Evolutionary conservation across 345 rosid genomes (phyloP), one percentile per base, ranked within the genome.

Genomic region (Corchorus capsularis): DNA sequence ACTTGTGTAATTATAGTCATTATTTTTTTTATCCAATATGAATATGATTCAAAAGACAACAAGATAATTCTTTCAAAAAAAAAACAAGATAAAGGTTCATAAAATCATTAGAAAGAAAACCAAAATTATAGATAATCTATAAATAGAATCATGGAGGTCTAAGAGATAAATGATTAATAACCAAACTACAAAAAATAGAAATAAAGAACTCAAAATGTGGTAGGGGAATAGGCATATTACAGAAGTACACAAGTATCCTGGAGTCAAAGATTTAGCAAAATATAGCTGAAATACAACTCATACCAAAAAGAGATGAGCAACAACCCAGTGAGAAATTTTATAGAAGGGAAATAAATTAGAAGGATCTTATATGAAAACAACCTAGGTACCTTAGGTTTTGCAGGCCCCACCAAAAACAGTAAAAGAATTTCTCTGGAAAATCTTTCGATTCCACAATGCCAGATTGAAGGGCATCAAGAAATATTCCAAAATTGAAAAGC

Each of bases 371-470:
- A 27, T 4, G 27, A 68, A 17, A 80, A 49, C 12, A 91, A 93
- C 96, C 89, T 79, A 91, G 87, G 82, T 88, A 91, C 96, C 96
- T 91, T 79, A 91, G 87, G 82, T 88, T 88, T 70, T 83, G 96
- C 63, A 91, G 86, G 53, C 93, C 96, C 96, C 96, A 91, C 94
- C 92, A 90, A 59, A 90, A 90, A 79, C 93, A 89, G 83, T 86
- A 91, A 57, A 89, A 86, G 62, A 89, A 87, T 81, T 91, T 91
- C 74, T 86, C 79, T 5, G 92, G 92, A 73, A 89, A 91, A 84
- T 91, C 85, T 65, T 74, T 86, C 6, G 92, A 86, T 49, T 80
- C 87, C 19, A 89, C 92, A 14, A 91, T 79, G 71, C 93, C 92
- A 20, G 87, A 80, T 49, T 88, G 79, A 62, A 91, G 92, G 17